Evolutionary conservation across 805 yeast species (phyloP).

Genomic region (Zygoascus tannicola): DNA sequence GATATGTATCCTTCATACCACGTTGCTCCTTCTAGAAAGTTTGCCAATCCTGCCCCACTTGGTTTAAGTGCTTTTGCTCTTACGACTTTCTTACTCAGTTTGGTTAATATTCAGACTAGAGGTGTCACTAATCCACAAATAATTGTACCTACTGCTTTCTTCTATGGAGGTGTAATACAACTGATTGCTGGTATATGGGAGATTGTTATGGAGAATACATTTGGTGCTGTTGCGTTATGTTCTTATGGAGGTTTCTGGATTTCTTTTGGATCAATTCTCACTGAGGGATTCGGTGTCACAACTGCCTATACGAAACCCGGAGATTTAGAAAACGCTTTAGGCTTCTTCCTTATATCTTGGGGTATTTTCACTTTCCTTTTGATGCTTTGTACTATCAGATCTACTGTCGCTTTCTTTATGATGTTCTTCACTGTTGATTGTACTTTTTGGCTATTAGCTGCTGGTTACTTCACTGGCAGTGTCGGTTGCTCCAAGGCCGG

Average conservation of each 20-base stretch:
- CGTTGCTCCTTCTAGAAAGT: slow-evolving; percentile 38
- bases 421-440: slow-evolving; percentile 44
- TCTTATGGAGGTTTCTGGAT: slow-evolving; percentile 55
- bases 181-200: slow-evolving; percentile 61
- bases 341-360: slow-evolving; percentile 55
- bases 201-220: slow-evolving; percentile 52
- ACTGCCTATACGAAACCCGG: slow-evolving; percentile 34
- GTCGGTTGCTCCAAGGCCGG: slow-evolving; percentile 40
- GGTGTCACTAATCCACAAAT: slow-evolving; percentile 45
- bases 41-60: slow-evolving; percentile 57
- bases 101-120: slow-evolving; percentile 46
- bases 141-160: slow-evolving; percentile 53
- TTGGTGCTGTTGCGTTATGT: slow-evolving; percentile 45
- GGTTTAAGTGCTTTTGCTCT: slow-evolving; percentile 54
- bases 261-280: slow-evolving; percentile 47
- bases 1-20: slow-evolving; percentile 38
- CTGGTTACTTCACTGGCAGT: slow-evolving; percentile 44
- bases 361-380: slow-evolving; percentile 47
- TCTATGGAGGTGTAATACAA: slow-evolving; percentile 57
- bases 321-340: slow-evolving; percentile 39
- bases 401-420: slow-evolving; percentile 53
- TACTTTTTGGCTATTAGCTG: slow-evolving; percentile 47
- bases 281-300: slow-evolving; percentile 43
- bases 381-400: slow-evolving; percentile 44
- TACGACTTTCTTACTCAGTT: slow-evolving; percentile 49